Evolutionary conservation across 768 basidiomycete genomes (phyloP).

Genomic region (Psilocybe cubensis): DNA sequence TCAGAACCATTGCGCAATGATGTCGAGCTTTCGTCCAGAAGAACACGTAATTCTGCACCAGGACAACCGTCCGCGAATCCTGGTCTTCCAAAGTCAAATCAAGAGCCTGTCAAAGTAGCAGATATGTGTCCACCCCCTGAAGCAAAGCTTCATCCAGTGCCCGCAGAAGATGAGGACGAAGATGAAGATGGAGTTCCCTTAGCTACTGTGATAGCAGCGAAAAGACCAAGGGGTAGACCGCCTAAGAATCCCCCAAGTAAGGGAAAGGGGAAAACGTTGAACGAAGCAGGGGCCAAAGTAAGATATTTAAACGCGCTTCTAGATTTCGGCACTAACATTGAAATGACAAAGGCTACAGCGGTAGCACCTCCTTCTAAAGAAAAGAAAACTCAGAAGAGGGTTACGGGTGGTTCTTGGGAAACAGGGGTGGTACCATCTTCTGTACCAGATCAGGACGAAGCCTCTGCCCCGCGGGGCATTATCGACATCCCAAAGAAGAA

Average conservation of each 20-base stretch:
- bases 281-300: background rate
- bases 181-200: conserved; percentile 43
- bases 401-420: conserved; percentile 33
- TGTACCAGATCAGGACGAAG: conserved; percentile 54
- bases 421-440: conserved; percentile 57
- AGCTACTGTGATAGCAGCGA: conserved; percentile 25
- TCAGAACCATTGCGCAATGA: conserved; percentile 43
- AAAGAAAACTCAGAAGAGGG: conserved; percentile 7
- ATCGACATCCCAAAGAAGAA: conserved; percentile 8
- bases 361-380: background rate
- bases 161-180: conserved; percentile 17
- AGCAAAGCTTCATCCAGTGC: background rate
- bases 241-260: conserved; percentile 13
- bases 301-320: background rate
- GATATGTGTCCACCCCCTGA: conserved; percentile 11
- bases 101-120: background rate
- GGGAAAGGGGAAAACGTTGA: conserved; percentile 24
- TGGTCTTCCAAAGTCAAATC: background rate
- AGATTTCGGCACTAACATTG: background rate
- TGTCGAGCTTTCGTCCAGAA: background rate
- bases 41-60: background rate
- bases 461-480: conserved; percentile 15
- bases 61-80: background rate
- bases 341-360: background rate
- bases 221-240: conserved; percentile 9